A percentile compares a stretch with the other conserved stretches of the same genome.
phyloP scores from a whole-genome alignment of 768 basidiomycete genomes.

The Artomyces pyxidatus region DNA sequence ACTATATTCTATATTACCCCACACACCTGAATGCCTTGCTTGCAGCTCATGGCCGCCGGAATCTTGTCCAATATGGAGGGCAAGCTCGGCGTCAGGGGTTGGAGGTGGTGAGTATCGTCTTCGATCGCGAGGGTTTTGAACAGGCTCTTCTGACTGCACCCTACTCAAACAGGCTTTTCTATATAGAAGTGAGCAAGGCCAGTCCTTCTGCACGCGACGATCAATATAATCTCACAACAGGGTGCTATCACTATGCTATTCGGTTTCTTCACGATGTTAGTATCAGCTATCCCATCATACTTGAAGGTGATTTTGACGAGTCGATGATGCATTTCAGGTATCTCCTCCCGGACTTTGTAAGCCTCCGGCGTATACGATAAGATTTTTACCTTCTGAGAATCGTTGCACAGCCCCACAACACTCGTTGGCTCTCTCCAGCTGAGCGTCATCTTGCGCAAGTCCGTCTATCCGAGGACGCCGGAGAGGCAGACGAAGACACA shows the following conservation, averaged over 20 bases:
- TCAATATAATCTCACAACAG: constrained; percentile 21
- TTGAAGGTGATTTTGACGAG: no score
- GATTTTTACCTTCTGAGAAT: no score
- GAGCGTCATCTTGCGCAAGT: constrained; percentile 55
- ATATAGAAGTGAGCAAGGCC: constrained; percentile 43
- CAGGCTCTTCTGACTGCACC: no score
- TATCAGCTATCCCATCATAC: neutral
- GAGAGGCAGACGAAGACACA: constrained; percentile 59
- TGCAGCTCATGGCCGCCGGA: constrained; percentile 64
- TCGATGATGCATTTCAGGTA: no score
- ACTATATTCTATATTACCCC: neutral
- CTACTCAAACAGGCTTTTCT: constrained; percentile 62
- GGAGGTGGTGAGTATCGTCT: constrained; percentile 54
- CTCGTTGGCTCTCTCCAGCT: constrained; percentile 43
- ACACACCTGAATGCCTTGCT: no score
- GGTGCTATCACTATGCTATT: constrained; percentile 56
- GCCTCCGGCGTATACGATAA: no score
- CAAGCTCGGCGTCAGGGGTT: constrained; percentile 54
- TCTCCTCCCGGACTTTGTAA: constrained; percentile 50
- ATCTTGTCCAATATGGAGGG: constrained; percentile 66
- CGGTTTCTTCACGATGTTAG: constrained; percentile 47
- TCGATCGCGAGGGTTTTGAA: no score
- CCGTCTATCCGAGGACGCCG: constrained; percentile 59
- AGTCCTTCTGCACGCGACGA: neutral
- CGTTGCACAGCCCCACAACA: constrained; percentile 52